Conservation (phyloP, 2,329 filamentous ascomycete genomes). For the Nothophaeocryptopus gaeumannii region DNA sequence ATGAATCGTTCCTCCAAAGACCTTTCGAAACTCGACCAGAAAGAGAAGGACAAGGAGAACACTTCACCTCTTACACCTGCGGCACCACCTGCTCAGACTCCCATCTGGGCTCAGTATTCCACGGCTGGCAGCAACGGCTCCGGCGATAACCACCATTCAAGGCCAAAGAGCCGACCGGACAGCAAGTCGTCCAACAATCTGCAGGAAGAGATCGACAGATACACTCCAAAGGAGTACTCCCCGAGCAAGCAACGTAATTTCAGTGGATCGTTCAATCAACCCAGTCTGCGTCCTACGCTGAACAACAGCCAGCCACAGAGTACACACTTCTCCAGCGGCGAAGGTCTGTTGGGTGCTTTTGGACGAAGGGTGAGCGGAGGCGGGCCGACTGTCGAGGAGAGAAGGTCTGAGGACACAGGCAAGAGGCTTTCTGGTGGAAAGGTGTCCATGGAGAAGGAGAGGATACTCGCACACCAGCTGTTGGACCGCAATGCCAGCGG, state of each 20-base stretch:
- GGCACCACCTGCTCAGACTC: conserved; percentile 54
- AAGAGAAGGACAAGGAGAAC: conserved; percentile 76
- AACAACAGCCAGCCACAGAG: conserved; percentile 31
- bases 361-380: conserved; percentile 30
- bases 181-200: conserved; percentile 43
- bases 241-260: conserved; percentile 63
- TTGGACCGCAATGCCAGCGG: conserved; percentile 37
- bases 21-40: conserved; percentile 49
- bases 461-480: conserved; percentile 24
- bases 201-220: conserved; percentile 56
- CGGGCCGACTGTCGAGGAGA: conserved; percentile 25
- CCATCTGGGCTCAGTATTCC: conserved; percentile 78
- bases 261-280: conserved; percentile 28
- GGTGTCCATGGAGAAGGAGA: conserved; percentile 24
- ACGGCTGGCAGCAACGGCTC: conserved; percentile 28
- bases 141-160: conserved; percentile 29
- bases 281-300: conserved; percentile 49
- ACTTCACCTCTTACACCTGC: conserved; percentile 56
- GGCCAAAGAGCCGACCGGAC: conserved; percentile 48
- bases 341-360: conserved; percentile 27
- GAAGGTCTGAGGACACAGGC: conserved; percentile 27
- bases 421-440: conserved; percentile 18
- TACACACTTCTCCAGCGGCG: conserved; percentile 19
- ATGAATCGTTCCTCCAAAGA: conserved; percentile 66
- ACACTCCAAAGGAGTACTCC: conserved; percentile 59